These are phyloP conservation scores for Cornus kousa DNA, from an alignment of 148 eudicot genomes.

Conservation along the genomic window DNA sequence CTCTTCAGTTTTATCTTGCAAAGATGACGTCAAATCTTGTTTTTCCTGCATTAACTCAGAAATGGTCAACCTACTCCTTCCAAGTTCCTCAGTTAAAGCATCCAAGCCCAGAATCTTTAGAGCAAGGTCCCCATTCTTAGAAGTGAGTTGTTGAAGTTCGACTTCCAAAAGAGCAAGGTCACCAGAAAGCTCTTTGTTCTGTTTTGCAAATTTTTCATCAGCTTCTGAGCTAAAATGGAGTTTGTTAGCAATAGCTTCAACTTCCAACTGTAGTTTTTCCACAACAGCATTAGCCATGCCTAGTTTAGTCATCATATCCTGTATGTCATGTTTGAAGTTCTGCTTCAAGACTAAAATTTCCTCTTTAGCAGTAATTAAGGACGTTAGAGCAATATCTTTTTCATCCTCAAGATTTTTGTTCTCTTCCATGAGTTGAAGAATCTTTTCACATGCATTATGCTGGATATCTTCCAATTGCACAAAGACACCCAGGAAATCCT, in stretches of 20 bases:
- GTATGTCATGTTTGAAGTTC: constrained; percentile 53
- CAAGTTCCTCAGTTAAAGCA: constrained; percentile 52
- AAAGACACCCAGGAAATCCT: constrained; percentile 27
- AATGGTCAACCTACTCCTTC: constrained; percentile 36
- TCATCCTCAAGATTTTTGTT: constrained; percentile 49
- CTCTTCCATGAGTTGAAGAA: constrained; percentile 48
- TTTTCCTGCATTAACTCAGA: constrained; percentile 54
- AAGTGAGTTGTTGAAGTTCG: constrained; percentile 54
- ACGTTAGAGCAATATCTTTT: constrained; percentile 41
- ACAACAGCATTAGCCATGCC: constrained; percentile 45
- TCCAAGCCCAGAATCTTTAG: constrained; percentile 48
- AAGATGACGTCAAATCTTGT: constrained; percentile 34
- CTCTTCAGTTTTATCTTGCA: constrained; percentile 48
- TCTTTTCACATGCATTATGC: constrained; percentile 28
- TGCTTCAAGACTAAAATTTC: constrained; percentile 45
- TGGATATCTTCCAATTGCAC: constrained; percentile 57
- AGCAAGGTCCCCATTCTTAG: constrained; percentile 46
- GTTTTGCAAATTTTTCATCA: constrained; percentile 47
- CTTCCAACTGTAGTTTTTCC: constrained; percentile 55
- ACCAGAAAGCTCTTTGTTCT: constrained; percentile 49
- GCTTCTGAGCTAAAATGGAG: constrained; percentile 46
- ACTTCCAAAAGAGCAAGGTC: constrained; percentile 55
- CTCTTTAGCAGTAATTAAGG: constrained; percentile 35
- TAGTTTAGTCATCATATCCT: constrained; percentile 39
- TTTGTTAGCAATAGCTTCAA: constrained; percentile 52